phyloP scores from a whole-genome alignment of 2,329 filamentous ascomycete genomes.

The Pseudocercospora cruenta region DNA sequence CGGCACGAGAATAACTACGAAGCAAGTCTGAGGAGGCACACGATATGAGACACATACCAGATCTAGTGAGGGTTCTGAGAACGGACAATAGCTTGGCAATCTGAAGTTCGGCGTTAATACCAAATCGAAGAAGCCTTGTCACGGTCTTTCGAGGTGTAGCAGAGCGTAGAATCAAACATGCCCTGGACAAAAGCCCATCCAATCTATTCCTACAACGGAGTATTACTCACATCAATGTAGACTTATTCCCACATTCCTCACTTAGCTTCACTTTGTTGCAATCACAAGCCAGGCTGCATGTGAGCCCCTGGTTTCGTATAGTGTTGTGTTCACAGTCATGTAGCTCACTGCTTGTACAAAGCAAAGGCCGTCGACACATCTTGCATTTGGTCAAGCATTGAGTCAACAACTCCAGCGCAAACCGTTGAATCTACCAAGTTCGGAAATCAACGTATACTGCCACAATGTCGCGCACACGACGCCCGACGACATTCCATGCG shows the following conservation, averaged over 20 bases:
- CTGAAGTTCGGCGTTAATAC: not conserved
- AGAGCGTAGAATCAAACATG: not conserved
- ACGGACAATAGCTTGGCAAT: not conserved
- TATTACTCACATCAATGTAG: not conserved
- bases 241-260: not conserved
- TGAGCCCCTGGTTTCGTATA: not conserved
- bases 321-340: not conserved
- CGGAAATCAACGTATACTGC: not conserved
- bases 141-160: not conserved
- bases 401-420: not conserved
- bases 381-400: not conserved
- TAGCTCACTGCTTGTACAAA: not conserved
- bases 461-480: not conserved
- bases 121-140: not conserved
- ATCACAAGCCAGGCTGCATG: not conserved
- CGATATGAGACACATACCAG: not conserved
- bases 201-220: not conserved
- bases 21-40: not conserved
- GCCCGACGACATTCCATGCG: not conserved
- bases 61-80: not conserved
- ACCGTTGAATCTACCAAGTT: not conserved
- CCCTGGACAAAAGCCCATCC: not conserved
- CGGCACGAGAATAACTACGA: not conserved
- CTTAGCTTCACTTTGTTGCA: not conserved
- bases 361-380: not conserved